Evolutionary conservation across 108 stramenopile genomes (phyloP).

Genomic region (Fragilaria crotonensis): DNA sequence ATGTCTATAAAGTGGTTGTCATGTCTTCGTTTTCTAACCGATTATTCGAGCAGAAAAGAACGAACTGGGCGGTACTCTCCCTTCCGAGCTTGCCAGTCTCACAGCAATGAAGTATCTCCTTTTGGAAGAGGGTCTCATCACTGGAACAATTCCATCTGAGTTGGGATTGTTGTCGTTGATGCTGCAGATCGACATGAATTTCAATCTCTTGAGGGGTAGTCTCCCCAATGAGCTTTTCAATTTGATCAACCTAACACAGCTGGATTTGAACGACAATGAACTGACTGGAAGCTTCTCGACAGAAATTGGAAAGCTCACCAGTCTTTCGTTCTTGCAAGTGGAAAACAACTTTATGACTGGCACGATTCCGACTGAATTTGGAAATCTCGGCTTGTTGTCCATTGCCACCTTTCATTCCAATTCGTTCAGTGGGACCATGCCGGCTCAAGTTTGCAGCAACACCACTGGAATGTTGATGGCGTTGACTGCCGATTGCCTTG

Average conservation of each 20-base stretch:
- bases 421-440: constrained; percentile 42
- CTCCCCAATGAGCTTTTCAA: constrained; percentile 43
- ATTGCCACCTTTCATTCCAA: constrained; percentile 42
- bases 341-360: constrained; percentile 54
- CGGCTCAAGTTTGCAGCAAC: constrained; percentile 29
- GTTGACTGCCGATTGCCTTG: constrained; percentile 34
- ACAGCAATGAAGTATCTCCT: constrained; percentile 28
- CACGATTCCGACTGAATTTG: constrained; percentile 44
- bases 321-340: constrained; percentile 54
- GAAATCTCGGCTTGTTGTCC: constrained; percentile 20
- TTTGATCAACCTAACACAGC: constrained; percentile 36
- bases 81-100: constrained; percentile 37
- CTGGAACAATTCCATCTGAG: constrained; percentile 48
- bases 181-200: constrained; percentile 53
- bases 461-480: constrained; percentile 4
- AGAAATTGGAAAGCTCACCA: constrained; percentile 29
- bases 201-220: constrained; percentile 42
- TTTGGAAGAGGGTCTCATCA: constrained; percentile 46
- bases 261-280: constrained; percentile 73
- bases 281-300: constrained; percentile 46
- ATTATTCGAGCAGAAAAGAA: constrained; percentile 36
- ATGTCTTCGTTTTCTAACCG: neutral
- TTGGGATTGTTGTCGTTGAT: constrained; percentile 20
- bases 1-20: constrained; percentile 1
- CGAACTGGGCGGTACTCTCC: constrained; percentile 48